Conservation (phyloP, 768 basidiomycete species). For the Tylopilus vinaceipallidus region DNA sequence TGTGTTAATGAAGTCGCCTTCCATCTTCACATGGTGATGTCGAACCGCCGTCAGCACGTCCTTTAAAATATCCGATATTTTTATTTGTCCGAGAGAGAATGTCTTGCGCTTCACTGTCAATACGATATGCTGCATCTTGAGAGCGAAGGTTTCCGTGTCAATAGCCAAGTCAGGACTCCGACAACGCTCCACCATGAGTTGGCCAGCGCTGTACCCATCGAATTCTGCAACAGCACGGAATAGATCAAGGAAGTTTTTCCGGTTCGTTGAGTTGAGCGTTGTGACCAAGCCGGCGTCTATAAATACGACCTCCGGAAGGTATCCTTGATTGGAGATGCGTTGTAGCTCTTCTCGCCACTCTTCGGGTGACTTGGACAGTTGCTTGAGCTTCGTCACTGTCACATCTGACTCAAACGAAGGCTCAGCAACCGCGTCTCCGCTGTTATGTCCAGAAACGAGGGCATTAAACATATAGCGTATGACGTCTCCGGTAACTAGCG, state of each 20-base stretch:
- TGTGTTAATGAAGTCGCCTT: slow-evolving; percentile 98
- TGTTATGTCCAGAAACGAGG: slow-evolving; percentile 44
- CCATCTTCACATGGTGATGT: slow-evolving; percentile 95
- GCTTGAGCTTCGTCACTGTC: slow-evolving; percentile 70
- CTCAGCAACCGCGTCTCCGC: slow-evolving; percentile 20
- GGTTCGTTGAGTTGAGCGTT: slow-evolving; percentile 75
- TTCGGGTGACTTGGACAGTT: slow-evolving; percentile 52
- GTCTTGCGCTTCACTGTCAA: slow-evolving; percentile 94
- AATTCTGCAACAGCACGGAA: slow-evolving; percentile 96
- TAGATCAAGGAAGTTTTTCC: slow-evolving; percentile 92
- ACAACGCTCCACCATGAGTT: slow-evolving; percentile 95
- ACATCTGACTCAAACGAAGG: slow-evolving; percentile 46
- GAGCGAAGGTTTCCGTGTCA: slow-evolving; percentile 92
- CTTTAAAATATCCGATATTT: slow-evolving; percentile 88
- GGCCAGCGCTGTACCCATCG: slow-evolving; percentile 92
- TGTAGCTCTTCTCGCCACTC: slow-evolving; percentile 74
- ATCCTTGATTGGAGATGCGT: slow-evolving; percentile 63
- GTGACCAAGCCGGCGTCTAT: slow-evolving; percentile 97
- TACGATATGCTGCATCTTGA: slow-evolving; percentile 97
- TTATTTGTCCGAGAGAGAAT: slow-evolving; percentile 95
- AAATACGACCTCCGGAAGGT: slow-evolving; percentile 92
- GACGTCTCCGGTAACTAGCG: slow-evolving; percentile 65
- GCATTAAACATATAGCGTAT: slow-evolving; percentile 57
- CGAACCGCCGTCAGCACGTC: slow-evolving; percentile 87
- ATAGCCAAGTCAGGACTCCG: slow-evolving; percentile 86